Base-by-base conservation (phyloP, 2,329 filamentous ascomycete genomes). In the Coniosporium tulheliwenetii region DNA sequence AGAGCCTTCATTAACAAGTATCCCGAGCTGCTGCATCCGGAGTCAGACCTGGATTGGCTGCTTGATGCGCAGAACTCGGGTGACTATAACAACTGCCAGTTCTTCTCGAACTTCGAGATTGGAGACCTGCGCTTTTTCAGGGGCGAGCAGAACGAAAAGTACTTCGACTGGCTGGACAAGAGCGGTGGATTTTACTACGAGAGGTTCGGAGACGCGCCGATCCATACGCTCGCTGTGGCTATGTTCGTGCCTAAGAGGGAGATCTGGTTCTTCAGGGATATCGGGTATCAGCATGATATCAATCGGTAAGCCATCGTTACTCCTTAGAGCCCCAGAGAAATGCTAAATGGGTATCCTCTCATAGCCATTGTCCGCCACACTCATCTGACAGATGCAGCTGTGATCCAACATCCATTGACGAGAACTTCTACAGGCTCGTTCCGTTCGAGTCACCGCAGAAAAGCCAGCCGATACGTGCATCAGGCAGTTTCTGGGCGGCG, bases 101-200 rank as follows among this genome's bases (percentile, higher is more conserved):
- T 69, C 51, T 68, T 69, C 44, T 65, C 66, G 8, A 69, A 69
- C 43, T 71, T 75, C 43, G 71, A 75, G 50, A 66, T 75, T 47
- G 71, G 68, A 8, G 48, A 52, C 33, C 44, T 62, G 9, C 46
- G 50, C 14, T 71, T 73, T 52, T 72, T 73, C 51, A 66, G 71
- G 33, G 59, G 62, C 43, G 53, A 61, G 35, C 56, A 62, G 36
- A 67, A 73, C 41, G 56, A 59, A 39, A 56, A 60, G 10, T 69
- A 71, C 41, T 69, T 74, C 44, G 52, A 66, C 26, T 63, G 67
- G 48, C 56, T 75, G 10, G 70, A 74, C 46, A 56, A 52, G 36
- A 50, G 59, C 2, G 70, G 67, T 5, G 65, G 65, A 7, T 68
- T 71, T 47, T 67, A 65, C 47, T 65, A 68, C 42, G 60, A 64